A percentile compares a stretch with the other conserved stretches of the same genome.
Evolutionary conservation across 768 basidiomycete species (phyloP).

Genomic region (Trametes meyenii): DNA sequence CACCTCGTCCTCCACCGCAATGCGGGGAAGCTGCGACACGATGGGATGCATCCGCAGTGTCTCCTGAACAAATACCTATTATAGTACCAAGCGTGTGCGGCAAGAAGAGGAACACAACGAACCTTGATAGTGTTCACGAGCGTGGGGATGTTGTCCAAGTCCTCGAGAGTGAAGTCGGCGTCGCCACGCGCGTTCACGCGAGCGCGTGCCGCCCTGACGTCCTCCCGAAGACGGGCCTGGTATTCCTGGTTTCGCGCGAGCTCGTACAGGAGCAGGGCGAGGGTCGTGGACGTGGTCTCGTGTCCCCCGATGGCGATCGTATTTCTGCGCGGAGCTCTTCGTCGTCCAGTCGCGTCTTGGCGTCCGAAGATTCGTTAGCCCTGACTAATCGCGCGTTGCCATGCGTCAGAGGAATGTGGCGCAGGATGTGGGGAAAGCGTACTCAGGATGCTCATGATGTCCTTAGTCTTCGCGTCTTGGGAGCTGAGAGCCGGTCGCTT

Average conservation of each 20-base stretch:
- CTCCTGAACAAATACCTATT: constrained; percentile 15
- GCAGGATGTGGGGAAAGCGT: background rate
- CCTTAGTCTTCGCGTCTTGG: constrained; percentile 17
- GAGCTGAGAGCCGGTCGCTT: constrained; percentile 1
- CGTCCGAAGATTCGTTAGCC: constrained; percentile 24
- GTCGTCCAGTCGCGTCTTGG: constrained; percentile 12
- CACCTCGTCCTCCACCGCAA: constrained; percentile 29
- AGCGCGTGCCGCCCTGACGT: constrained; percentile 12
- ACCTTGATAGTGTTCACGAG: constrained; percentile 22
- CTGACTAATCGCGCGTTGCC: constrained; percentile 2
- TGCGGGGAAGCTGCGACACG: constrained; percentile 23
- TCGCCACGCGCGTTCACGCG: constrained; percentile 5
- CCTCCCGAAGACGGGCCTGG: constrained; percentile 21
- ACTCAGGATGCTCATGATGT: constrained; percentile 28
- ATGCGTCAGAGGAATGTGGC: no score
- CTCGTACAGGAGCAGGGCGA: constrained; percentile 18
- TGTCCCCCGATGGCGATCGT: constrained; percentile 19
- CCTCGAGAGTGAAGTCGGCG: constrained; percentile 22
- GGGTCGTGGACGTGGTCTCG: constrained; percentile 21
- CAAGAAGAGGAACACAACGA: no score
- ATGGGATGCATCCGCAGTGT: constrained; percentile 29
- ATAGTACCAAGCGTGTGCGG: no score
- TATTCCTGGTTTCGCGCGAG: constrained; percentile 14
- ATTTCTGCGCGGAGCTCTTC: constrained; percentile 26
- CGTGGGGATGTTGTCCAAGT: constrained; percentile 6